These are phyloP conservation scores for Puccinia sorghi DNA, from an alignment of 1,284 basidiomycete species.

Conservation along the genomic window DNA sequence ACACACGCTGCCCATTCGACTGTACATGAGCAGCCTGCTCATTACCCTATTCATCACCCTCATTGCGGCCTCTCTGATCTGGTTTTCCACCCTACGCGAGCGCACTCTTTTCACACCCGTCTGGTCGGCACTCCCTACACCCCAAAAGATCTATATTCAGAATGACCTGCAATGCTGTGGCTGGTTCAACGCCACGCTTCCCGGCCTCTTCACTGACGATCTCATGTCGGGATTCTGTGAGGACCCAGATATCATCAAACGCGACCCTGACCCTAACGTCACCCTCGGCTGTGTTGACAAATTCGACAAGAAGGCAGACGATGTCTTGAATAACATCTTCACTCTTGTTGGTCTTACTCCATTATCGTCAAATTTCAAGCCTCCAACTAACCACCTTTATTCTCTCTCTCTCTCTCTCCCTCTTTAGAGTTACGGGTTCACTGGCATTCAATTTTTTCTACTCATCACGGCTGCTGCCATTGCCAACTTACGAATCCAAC, in stretches of 20 bases:
- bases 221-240: constrained; percentile 34
- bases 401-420: background rate
- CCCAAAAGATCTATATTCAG: constrained; percentile 40
- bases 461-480: constrained; percentile 31
- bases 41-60: constrained; percentile 31
- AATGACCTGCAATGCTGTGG: constrained; percentile 45
- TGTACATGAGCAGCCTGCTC: constrained; percentile 24
- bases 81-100: constrained; percentile 42
- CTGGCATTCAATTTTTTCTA: constrained; percentile 32
- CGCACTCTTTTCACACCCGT: constrained; percentile 28
- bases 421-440: constrained; percentile 44
- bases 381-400: background rate
- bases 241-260: constrained; percentile 30
- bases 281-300: constrained; percentile 36
- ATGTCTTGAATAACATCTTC: constrained; percentile 45
- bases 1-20: constrained; percentile 14
- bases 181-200: constrained; percentile 38
- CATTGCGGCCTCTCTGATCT: constrained; percentile 28
- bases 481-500: constrained; percentile 43
- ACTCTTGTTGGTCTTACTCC: constrained; percentile 21
- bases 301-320: constrained; percentile 41
- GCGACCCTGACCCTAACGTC: constrained; percentile 44
- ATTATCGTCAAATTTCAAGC: background rate
- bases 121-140: constrained; percentile 14
- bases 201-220: constrained; percentile 17